Evolutionary conservation across 257 asterid genomes (phyloP).

Genomic region (Primulina huaijiensis): DNA sequence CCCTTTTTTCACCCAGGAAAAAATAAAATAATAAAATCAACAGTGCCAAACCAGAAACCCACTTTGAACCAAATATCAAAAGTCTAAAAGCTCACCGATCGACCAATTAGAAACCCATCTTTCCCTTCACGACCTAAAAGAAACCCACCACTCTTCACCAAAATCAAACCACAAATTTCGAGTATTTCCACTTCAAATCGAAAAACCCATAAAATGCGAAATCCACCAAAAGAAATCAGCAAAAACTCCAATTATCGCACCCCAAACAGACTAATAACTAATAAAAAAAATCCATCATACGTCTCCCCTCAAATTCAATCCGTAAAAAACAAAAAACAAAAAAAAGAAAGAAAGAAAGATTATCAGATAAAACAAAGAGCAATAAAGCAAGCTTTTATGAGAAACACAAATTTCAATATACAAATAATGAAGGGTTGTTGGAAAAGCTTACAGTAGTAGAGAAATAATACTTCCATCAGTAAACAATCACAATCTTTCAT

Average conservation of each 20-base stretch:
- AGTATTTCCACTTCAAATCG: slow-evolving; percentile 26
- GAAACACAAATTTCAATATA: neutral
- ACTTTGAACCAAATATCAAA: slow-evolving; percentile 31
- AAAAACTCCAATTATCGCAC: slow-evolving; percentile 17
- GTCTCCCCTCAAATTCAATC: slow-evolving; percentile 6
- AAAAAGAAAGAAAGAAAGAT: neutral
- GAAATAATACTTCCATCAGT: neutral
- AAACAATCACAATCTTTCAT: neutral
- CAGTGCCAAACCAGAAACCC: slow-evolving; percentile 27
- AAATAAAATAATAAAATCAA: slow-evolving; percentile 18
- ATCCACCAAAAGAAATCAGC: slow-evolving; percentile 20
- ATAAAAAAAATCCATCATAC: neutral
- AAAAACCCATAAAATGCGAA: slow-evolving; percentile 20
- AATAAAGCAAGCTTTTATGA: neutral
- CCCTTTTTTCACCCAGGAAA: slow-evolving; percentile 21
- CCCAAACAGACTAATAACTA: slow-evolving; percentile 17
- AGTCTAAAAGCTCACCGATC: slow-evolving; percentile 37
- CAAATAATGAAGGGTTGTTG: neutral
- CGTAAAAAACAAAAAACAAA: slow-evolving; percentile 8
- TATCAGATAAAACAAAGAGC: neutral
- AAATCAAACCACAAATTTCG: slow-evolving; percentile 19
- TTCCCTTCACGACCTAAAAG: slow-evolving; percentile 19
- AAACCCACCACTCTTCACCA: slow-evolving; percentile 28
- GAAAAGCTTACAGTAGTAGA: neutral
- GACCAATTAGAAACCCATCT: slow-evolving; percentile 28